Conservation (phyloP, 345 rosid species). For the Ceriops zippeliana region DNA sequence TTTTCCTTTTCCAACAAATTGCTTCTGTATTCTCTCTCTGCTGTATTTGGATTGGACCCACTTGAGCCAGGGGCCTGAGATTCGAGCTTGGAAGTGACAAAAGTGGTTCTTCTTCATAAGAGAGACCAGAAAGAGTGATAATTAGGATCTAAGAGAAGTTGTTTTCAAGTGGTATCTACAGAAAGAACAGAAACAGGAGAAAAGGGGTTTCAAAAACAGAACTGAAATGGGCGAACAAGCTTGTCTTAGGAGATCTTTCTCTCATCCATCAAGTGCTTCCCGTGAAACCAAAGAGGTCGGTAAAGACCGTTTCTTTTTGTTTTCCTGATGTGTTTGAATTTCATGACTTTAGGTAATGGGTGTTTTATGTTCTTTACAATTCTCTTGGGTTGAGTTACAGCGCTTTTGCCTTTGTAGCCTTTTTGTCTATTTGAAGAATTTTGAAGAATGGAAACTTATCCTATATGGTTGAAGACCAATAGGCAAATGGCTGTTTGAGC, state of each 20-base stretch:
- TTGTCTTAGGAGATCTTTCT: constrained; percentile 70
- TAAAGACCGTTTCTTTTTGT: neutral
- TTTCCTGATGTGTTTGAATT: neutral
- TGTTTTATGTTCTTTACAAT: neutral
- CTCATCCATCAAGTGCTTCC: constrained; percentile 68
- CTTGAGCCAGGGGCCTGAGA: constrained; percentile 7
- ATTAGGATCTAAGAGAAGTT: neutral
- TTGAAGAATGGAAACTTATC: constrained; percentile 1
- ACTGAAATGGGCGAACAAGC: constrained; percentile 72
- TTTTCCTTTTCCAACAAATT: constrained; percentile 3
- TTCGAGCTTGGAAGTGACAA: neutral
- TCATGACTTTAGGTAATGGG: neutral
- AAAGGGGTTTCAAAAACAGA: constrained; percentile 3
- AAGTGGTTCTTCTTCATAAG: constrained; percentile 5
- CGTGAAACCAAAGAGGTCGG: constrained; percentile 55
- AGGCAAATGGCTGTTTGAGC: neutral
- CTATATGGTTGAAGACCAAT: too few relatives aligned
- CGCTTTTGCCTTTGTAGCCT: neutral
- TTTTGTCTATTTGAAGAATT: constrained; percentile 9
- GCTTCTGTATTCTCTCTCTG: neutral
- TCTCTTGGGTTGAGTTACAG: neutral
- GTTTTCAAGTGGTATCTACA: neutral
- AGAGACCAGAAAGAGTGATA: neutral
- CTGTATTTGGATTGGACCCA: constrained; percentile 7
- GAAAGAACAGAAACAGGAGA: neutral